Base-by-base conservation (phyloP, 257 asterid genomes). In the Eucommia ulmoides region DNA sequence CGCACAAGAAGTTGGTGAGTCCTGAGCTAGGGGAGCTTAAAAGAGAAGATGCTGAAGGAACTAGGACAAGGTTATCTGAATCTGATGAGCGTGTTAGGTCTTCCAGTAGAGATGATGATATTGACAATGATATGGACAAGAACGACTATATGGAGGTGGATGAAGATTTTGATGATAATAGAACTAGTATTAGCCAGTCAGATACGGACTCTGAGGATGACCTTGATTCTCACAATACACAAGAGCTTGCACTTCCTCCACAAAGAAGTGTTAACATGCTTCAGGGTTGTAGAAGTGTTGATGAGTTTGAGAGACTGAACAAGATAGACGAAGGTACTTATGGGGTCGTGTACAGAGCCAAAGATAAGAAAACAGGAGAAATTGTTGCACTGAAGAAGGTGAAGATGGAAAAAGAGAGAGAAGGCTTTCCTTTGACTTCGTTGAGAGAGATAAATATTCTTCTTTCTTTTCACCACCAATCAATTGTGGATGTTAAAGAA, bases 271-370 rank as follows among this genome's bases (percentile, higher is more conserved):
- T 82, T 56, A 86, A 77, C 75, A 86, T 86, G 96, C 96, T 82
- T 65, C 88, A 74, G 64, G 94, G 94, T 51, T 86, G 96, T 76
- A 74, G 96, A 56, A 77, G 79, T 64, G 96, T 86, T 22, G 69
- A 78, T 60, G 96, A 78, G 67, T 87, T 80, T 33, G 97, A 87
- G 74, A 69, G 84, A 67, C 68, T 87, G 65, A 83, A 87, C 73
- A 87, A 71, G 80, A 87, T 87, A 59, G 79, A 81, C 51, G 97
- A 87, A 76, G 97, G 97, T 22, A 87, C 94, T 3, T 87, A 87
- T 50, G 97, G 94, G 23, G 80, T 87, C 59, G 94, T 87, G 54
- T 87, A 60, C 58, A 71, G 93, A 61, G 97, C 97, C 54, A 83
- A 51, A 71, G 97, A 87, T 63, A 83, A 71, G 75, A 81, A 76